Conservation (phyloP, 164 flowering plant species). For the Macadamia tetraphylla region DNA sequence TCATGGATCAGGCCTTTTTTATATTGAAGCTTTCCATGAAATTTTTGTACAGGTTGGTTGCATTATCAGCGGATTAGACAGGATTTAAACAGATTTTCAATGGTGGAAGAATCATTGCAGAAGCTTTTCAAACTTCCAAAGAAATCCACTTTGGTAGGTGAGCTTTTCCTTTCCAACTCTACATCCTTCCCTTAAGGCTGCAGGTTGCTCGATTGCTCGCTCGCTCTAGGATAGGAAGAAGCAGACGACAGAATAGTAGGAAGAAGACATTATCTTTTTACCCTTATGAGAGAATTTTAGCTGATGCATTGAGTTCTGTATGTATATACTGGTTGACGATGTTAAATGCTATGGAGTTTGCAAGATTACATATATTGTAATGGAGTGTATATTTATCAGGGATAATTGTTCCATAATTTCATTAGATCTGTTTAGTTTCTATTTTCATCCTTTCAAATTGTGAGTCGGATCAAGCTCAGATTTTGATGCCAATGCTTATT, state of each 20-base stretch:
- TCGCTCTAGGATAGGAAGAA: not conserved
- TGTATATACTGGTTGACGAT: not conserved
- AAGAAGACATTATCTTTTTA: not conserved
- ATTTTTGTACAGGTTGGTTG: slow-evolving; percentile 1
- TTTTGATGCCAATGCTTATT: too few relatives aligned
- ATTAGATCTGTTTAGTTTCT: too few relatives aligned
- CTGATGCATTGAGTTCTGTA: not conserved
- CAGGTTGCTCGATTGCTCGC: not conserved
- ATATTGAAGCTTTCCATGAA: slow-evolving; percentile 9
- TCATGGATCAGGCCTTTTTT: slow-evolving; percentile 26
- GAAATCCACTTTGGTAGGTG: not conserved
- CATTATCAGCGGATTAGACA: not conserved
- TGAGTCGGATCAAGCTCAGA: too few relatives aligned
- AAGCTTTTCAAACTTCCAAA: not conserved
- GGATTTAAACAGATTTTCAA: not conserved
- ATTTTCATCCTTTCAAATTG: too few relatives aligned
- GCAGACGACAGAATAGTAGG: not conserved
- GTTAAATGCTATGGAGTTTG: not conserved
- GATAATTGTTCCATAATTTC: too few relatives aligned
- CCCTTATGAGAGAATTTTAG: not conserved
- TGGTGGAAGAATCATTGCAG: not conserved
- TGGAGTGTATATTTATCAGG: too few relatives aligned
- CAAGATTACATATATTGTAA: too few relatives aligned
- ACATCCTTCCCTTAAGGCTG: not conserved
- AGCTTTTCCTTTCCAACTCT: not conserved